A percentile compares a stretch with the other conserved stretches of the same genome.
Evolutionary conservation across 257 asterid species (phyloP).

Genomic region (Nicotiana attenuata): DNA sequence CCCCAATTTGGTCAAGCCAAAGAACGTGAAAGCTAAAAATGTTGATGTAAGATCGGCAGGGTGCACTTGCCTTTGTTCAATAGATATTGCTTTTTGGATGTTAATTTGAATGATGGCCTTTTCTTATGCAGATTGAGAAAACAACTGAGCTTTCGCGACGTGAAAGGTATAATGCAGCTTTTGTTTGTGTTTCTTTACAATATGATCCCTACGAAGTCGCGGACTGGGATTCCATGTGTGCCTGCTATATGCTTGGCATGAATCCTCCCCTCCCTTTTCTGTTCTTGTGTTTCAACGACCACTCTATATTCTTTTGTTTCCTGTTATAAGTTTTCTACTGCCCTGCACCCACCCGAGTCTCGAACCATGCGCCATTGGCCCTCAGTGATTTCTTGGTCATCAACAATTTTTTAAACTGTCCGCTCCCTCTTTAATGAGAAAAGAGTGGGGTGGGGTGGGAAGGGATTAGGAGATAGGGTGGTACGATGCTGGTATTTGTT

Average conservation of each 20-base stretch:
- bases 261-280: background rate
- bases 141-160: conserved; percentile 84
- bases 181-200: background rate
- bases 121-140: conserved; percentile 61
- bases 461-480: background rate
- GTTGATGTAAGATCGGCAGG: conserved; percentile 52
- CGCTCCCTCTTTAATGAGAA: background rate
- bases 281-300: background rate
- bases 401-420: background rate
- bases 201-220: background rate
- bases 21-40: conserved; percentile 81
- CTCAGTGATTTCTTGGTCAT: background rate
- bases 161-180: conserved; percentile 15
- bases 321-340: background rate
- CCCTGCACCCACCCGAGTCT: background rate
- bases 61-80: conserved; percentile 4
- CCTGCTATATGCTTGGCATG: background rate
- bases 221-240: background rate
- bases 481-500: background rate
- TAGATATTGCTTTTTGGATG: background rate
- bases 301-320: background rate
- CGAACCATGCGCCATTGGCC: background rate
- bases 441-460: background rate
- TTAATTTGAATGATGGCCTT: background rate
- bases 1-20: conserved; percentile 76